Percentiles rank a stretch among this genome's conserved stretches.
phyloP scores from a whole-genome alignment of 2,329 filamentous ascomycete genomes.

The Phyllosticta citriasiana region DNA sequence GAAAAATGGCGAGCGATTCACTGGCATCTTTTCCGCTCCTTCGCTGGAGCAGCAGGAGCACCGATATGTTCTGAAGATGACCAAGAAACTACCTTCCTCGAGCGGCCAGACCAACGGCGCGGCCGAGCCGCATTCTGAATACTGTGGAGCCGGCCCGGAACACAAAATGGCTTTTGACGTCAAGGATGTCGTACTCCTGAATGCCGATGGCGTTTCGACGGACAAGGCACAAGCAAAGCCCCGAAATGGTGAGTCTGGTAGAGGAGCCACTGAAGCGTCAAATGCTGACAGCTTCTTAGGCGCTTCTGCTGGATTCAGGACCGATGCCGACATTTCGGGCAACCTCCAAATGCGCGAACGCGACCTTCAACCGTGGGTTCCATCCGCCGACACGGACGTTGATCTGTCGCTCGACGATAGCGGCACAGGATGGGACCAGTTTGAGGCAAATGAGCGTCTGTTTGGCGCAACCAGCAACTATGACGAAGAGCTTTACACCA shows the following conservation, averaged over 20 bases:
- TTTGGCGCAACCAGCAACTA: slow-evolving; percentile 88
- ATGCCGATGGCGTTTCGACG: slow-evolving; percentile 43
- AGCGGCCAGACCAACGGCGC: slow-evolving; percentile 38
- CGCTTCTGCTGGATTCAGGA: slow-evolving; percentile 61
- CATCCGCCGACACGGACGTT: slow-evolving; percentile 48
- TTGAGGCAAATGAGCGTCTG: slow-evolving; percentile 75
- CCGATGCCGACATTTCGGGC: slow-evolving; percentile 80
- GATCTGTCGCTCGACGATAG: slow-evolving; percentile 62
- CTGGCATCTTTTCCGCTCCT: slow-evolving; percentile 50
- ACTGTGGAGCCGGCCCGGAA: slow-evolving; percentile 38
- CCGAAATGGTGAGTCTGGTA: slow-evolving; percentile 46
- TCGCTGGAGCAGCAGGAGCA: slow-evolving; percentile 42
- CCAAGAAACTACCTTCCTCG: slow-evolving; percentile 39
- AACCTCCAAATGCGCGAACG: slow-evolving; percentile 60
- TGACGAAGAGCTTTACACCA: slow-evolving; percentile 91
- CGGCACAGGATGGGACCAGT: slow-evolving; percentile 72
- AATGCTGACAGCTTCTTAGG: slow-evolving; percentile 38
- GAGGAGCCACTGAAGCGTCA: not conserved
- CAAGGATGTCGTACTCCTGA: slow-evolving; percentile 49
- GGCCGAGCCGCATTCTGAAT: slow-evolving; percentile 30
- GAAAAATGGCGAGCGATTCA: slow-evolving; percentile 51
- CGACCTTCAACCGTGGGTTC: slow-evolving; percentile 71
- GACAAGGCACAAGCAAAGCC: slow-evolving; percentile 41
- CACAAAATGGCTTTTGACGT: slow-evolving; percentile 51
- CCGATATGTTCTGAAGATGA: slow-evolving; percentile 56